Percentiles rank a stretch among this genome's conserved stretches.
Evolutionary conservation across 176 grass and related monocot species (phyloP).

Genomic region (Aegilops speltoides): DNA sequence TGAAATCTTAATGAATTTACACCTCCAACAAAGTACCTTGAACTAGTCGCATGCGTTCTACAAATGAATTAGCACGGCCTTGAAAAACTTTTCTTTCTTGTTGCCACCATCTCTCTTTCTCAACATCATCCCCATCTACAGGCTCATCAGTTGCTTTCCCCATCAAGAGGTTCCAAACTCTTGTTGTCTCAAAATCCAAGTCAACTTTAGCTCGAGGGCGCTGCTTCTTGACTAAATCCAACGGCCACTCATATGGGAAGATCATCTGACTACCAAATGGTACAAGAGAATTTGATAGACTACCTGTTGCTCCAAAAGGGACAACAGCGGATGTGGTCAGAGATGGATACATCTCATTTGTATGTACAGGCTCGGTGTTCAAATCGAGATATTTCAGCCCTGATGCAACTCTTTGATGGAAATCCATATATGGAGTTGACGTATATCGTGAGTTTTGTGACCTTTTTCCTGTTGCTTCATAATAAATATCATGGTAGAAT

Average conservation of each 20-base stretch:
- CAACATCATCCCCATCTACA: constrained; percentile 40
- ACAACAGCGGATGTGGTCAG: background rate
- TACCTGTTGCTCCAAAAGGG: constrained; percentile 29
- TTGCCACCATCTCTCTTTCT: constrained; percentile 65
- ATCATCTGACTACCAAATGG: constrained; percentile 33
- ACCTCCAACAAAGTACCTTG: constrained; percentile 51
- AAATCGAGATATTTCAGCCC: constrained; percentile 45
- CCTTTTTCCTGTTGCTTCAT: constrained; percentile 23
- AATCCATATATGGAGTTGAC: constrained; percentile 43
- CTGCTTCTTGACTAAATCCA: constrained; percentile 47
- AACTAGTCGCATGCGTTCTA: constrained; percentile 67
- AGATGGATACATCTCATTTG: constrained; percentile 42
- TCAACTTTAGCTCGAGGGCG: constrained; percentile 63
- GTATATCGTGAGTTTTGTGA: constrained; percentile 26
- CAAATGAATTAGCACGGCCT: constrained; percentile 65
- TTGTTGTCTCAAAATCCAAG: constrained; percentile 67
- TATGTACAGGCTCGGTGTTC: constrained; percentile 27
- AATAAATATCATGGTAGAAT: constrained; percentile 13
- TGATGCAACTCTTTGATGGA: constrained; percentile 33
- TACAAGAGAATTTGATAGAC: constrained; percentile 39
- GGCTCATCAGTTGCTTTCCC: constrained; percentile 43
- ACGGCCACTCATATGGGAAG: constrained; percentile 31
- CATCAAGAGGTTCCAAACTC: constrained; percentile 80
- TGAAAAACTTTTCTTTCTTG: constrained; percentile 66
- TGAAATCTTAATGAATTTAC: background rate